These are phyloP conservation scores for Isoetes taiwanensis DNA, from an alignment of 75 land plant species.

Conservation along the genomic window DNA sequence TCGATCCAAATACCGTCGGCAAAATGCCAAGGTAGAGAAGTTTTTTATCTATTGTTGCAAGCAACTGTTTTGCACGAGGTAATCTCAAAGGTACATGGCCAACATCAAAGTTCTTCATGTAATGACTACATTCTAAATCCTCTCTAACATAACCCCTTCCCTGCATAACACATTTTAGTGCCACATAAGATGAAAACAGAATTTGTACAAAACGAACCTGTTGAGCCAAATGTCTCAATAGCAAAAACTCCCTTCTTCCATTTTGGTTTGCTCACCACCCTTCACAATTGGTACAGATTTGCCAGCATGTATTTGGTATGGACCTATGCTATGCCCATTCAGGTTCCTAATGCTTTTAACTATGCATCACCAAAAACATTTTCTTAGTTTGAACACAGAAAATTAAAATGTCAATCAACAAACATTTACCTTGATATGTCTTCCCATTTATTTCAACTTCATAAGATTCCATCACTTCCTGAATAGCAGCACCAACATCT, in stretches of 20 bases:
- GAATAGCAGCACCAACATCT: slow-evolving; percentile 96
- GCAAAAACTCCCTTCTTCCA: slow-evolving; percentile 99
- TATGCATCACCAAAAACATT: slow-evolving; percentile 25
- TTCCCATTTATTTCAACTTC: slow-evolving; percentile 98
- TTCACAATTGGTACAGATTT: slow-evolving; percentile 97
- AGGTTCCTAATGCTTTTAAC: slow-evolving; percentile 89
- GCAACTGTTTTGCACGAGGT: slow-evolving; percentile 81
- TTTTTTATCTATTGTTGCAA: slow-evolving; percentile 84
- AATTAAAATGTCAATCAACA: background rate
- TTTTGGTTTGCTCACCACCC: slow-evolving; percentile 97
- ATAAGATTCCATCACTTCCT: slow-evolving; percentile 97
- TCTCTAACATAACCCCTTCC: slow-evolving; percentile 98
- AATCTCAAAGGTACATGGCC: slow-evolving; percentile 84
- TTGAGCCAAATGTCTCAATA: slow-evolving; percentile 93
- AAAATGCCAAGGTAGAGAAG: slow-evolving; percentile 90
- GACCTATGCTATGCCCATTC: slow-evolving; percentile 95
- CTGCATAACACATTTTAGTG: too few relatives aligned
- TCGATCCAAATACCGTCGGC: slow-evolving; percentile 86
- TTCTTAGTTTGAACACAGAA: background rate
- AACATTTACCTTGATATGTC: slow-evolving; percentile 53
- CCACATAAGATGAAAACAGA: too few relatives aligned
- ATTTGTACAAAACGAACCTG: too few relatives aligned
- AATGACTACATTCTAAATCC: slow-evolving; percentile 96
- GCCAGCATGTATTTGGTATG: slow-evolving; percentile 94
- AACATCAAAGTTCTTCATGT: slow-evolving; percentile 94